Conservation (phyloP, 225 moss, liverwort and hornwort species). For the Antitrichia curtipendula region DNA sequence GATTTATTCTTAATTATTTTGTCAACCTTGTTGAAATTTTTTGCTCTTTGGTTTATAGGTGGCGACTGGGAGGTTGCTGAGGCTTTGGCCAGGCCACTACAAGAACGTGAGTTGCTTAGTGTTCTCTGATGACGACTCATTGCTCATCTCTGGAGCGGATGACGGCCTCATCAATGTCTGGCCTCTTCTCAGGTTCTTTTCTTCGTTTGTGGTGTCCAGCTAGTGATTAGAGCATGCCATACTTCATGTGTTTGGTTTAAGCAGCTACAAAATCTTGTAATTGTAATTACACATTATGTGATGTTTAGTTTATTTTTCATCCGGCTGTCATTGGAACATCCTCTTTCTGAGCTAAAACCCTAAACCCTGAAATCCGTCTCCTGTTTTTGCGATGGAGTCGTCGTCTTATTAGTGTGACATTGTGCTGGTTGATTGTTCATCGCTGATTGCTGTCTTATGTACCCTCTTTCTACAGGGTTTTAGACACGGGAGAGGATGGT, state of each 20-base stretch:
- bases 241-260: neutral
- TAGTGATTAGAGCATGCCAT: neutral
- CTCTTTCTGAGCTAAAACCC: neutral
- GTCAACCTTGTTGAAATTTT: neutral
- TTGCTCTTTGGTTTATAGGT: slow-evolving; percentile 30
- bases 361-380: neutral
- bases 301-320: neutral
- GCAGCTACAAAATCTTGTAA: neutral
- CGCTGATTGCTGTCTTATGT: neutral
- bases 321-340: neutral
- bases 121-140: slow-evolving; percentile 88
- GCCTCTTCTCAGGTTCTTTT: slow-evolving; percentile 78
- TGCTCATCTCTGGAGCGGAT: slow-evolving; percentile 86
- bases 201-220: neutral
- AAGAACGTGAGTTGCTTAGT: slow-evolving; percentile 85
- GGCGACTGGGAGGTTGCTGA: slow-evolving; percentile 72
- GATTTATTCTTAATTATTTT: neutral
- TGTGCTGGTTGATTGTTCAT: neutral
- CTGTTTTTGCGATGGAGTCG: neutral
- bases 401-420: neutral
- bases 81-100: slow-evolving; percentile 91
- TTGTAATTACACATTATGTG: neutral
- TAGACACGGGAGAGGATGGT: slow-evolving; percentile 71
- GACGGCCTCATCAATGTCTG: slow-evolving; percentile 91
- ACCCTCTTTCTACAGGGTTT: slow-evolving; percentile 37